Evolutionary conservation across 306 rosid species (phyloP), one percentile per base, ranked within the genome.

Genomic region (Castanea crenata): DNA sequence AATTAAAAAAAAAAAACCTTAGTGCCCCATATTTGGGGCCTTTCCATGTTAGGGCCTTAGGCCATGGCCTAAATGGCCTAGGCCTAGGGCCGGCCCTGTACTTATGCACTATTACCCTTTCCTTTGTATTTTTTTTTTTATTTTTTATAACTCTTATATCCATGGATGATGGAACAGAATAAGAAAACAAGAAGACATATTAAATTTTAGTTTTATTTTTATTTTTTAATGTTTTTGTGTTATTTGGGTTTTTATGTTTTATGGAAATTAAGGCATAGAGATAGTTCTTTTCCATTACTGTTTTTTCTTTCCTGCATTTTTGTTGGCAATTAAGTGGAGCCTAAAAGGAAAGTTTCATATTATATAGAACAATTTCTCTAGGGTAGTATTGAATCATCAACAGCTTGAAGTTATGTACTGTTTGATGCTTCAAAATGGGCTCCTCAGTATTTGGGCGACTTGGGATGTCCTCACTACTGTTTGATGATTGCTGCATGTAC

Each of bases 401-500:
- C 6, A 35, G 20, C 27, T 35, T 35, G 72, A 34, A 34, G 25
- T 68, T 68, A 19, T 68, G 3, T n/a, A 4, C 16, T 6, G 72
- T 34, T 34, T 4, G 52, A 68, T 68, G 29, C 52, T 68, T 68
- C n/a, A n/a, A 38, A 19, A 19, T 67, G 51, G 21, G 51, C 14
- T 34, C n/a, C 55, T 49, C 23, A 3, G 21, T 25, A 72, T 58
- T 49, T 31, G 71, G 46, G 65, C 32, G 34, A 59, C 71, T 8
- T 21, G 73, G 41, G 73, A 19, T 32, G 35, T 64, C 20, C 73
- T 62, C 65, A 14, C 41, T 55, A 9, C 4, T 69, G 44, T 55
- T 77, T 77, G 75, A 68, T 16, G 38, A 64, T 65, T 72, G 44
- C 15, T 32, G 58, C 82, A 51, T 71, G 18, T 52, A 21, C 49